Evolutionary conservation across 2,329 filamentous ascomycete genomes (phyloP), one percentile per base, ranked within the genome.

Genomic region (Westerdykella ornata): DNA sequence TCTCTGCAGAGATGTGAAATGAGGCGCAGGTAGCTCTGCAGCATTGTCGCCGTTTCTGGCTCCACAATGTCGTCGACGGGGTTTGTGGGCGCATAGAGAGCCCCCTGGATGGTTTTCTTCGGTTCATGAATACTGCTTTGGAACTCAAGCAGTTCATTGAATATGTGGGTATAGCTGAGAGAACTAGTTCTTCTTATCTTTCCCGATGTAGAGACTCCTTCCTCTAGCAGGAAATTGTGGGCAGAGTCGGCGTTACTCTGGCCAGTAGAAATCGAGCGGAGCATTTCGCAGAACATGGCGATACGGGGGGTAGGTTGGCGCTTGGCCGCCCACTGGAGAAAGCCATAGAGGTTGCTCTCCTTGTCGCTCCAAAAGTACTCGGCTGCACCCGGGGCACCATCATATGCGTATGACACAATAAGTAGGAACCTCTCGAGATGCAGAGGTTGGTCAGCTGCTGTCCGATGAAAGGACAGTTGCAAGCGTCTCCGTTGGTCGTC

Each of bases 301-400:
- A 94, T 89, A 17, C 95, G 77, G n/a, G 92, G 92, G 0, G 94
- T 96, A 0, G 94, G 95, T 46, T 94, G 88, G 54, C 92, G 78
- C 53, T 88, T 84, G 3, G 92, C 95, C n/a, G 89, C 86, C 92
- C 92, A 98, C 49, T 94, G 86, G 62, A 98, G 76, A 61, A 98
- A 98, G 0, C 92, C 92, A 48, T 89, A 86, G 22, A 98, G 72
- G 53, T 96, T 95, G 59, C 88, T 88, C 56, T 98, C 92, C 2
- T 85, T 81, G 59, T 96, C 89, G 22, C 78, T 78, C 92, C 92
- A 98, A 53, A 97, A 97, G 22, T 82, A 84, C 57, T 86, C 80
- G 8, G 89, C 87, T 18, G 88, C 84, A 38, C 95, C 87, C 13
- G 85, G 79, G 28, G 88, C 83, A 20, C 84, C 81, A 57, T 97